A percentile compares a stretch with the other conserved stretches of the same genome.
phyloP scores from a whole-genome alignment of 331 rosid genomes.

The Rosa hybrid region DNA sequence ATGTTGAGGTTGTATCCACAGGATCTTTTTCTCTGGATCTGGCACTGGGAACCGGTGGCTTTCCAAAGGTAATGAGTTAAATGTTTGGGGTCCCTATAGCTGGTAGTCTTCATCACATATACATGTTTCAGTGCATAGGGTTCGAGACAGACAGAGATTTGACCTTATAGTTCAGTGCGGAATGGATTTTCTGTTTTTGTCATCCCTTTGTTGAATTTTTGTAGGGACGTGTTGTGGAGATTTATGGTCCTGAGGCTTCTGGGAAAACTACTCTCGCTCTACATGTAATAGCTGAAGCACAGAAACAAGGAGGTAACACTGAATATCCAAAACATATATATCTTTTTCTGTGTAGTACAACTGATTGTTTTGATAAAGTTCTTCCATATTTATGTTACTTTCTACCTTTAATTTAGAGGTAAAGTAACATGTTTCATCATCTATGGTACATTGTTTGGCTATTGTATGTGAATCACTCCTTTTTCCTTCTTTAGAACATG shows the following conservation, averaged over 20 bases:
- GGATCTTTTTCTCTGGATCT: slow-evolving; percentile 85
- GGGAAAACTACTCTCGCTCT: slow-evolving; percentile 88
- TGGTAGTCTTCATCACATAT: neutral
- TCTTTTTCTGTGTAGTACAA: neutral
- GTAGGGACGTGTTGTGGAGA: slow-evolving; percentile 92
- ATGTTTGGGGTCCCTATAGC: neutral
- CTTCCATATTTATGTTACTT: neutral
- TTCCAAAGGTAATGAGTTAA: slow-evolving; percentile 62
- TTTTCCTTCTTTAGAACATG: neutral
- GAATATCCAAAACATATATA: neutral
- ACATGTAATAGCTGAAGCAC: slow-evolving; percentile 91
- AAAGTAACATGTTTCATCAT: neutral
- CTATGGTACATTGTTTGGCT: neutral
- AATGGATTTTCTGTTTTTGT: slow-evolving; percentile 19
- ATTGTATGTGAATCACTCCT: neutral
- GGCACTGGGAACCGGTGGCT: slow-evolving; percentile 85
- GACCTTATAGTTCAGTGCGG: neutral
- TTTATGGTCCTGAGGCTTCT: slow-evolving; percentile 90
- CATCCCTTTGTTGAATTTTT: slow-evolving; percentile 30
- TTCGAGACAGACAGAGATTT: neutral
- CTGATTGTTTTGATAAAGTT: neutral
- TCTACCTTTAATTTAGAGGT: neutral
- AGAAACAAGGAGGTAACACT: slow-evolving; percentile 80
- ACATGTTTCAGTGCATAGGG: neutral
- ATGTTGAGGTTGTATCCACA: slow-evolving; percentile 79